These are phyloP conservation scores for Colletotrichum plurivorum DNA, from an alignment of 2,329 filamentous ascomycete species.

Conservation along the genomic window DNA sequence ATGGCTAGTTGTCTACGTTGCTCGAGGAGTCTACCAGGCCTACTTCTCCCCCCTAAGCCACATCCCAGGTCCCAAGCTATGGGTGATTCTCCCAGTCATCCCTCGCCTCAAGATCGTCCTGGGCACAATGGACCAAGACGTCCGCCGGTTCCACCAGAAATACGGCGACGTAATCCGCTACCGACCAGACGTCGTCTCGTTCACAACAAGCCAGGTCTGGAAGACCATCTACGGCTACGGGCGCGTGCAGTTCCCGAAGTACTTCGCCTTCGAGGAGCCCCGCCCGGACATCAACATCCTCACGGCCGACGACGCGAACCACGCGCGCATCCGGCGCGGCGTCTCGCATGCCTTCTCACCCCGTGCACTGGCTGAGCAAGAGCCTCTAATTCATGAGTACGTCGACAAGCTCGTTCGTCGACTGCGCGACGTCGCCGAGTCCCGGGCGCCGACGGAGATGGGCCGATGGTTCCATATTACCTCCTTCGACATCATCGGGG, in stretches of 20 bases:
- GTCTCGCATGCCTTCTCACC: too few relatives aligned
- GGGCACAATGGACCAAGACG: conserved; percentile 33
- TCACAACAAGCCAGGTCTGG: conserved; percentile 52
- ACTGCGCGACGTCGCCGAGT: too few relatives aligned
- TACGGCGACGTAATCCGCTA: conserved; percentile 62
- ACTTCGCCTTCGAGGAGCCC: background rate
- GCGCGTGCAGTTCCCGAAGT: background rate
- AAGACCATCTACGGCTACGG: conserved; percentile 51
- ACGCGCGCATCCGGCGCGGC: conserved; percentile 11
- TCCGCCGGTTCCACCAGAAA: conserved; percentile 50
- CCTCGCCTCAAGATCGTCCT: conserved; percentile 3
- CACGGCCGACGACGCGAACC: conserved; percentile 7
- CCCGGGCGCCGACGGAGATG: too few relatives aligned
- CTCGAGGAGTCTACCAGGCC: conserved; percentile 10
- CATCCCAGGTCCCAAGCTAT: conserved; percentile 1
- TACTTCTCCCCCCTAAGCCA: conserved; percentile 1
- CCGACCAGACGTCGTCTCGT: conserved; percentile 61
- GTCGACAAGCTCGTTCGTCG: too few relatives aligned
- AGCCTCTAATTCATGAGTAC: too few relatives aligned
- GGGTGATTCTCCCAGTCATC: conserved; percentile 9
- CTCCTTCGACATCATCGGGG: conserved; percentile 29
- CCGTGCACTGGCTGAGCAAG: too few relatives aligned
- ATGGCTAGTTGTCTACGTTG: background rate
- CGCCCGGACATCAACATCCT: conserved; percentile 19
- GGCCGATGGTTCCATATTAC: too few relatives aligned